Evolutionary conservation across 768 basidiomycete species (phyloP).

Genomic region (Leccinum pellstonianum): DNA sequence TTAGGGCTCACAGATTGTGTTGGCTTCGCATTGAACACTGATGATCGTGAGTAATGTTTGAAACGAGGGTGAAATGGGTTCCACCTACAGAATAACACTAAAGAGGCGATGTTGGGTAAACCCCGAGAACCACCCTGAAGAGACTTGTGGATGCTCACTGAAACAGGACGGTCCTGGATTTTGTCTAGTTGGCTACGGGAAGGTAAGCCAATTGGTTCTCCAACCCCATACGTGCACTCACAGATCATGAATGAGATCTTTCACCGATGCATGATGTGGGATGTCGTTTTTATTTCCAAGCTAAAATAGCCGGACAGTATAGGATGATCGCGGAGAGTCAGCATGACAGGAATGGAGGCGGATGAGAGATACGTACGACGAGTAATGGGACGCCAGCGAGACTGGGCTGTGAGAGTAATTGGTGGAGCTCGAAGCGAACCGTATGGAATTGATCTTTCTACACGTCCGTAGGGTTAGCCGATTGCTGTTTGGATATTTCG

Average conservation of each 20-base stretch:
- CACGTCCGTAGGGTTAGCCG: conserved; percentile 4
- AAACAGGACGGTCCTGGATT: conserved; percentile 77
- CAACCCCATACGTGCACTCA: conserved; percentile 32
- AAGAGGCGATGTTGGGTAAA: background rate
- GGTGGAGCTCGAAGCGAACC: conserved; percentile 81
- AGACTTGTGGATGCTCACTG: conserved; percentile 52
- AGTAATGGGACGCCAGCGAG: conserved; percentile 75
- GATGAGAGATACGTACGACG: conserved; percentile 53
- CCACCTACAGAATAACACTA: conserved; percentile 77
- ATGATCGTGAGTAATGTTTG: background rate
- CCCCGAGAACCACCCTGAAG: background rate
- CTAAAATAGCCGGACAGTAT: conserved; percentile 33
- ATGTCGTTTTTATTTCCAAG: conserved; percentile 95
- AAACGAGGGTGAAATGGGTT: background rate
- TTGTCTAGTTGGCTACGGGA: conserved; percentile 57
- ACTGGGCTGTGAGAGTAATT: conserved; percentile 64
- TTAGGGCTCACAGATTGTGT: conserved; percentile 73
- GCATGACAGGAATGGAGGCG: background rate
- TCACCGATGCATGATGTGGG: conserved; percentile 69
- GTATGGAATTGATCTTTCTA: conserved; percentile 82
- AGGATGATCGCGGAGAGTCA: background rate
- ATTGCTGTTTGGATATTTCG: background rate
- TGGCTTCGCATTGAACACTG: conserved; percentile 97
- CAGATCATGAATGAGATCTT: conserved; percentile 81
- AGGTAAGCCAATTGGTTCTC: conserved; percentile 27